Evolutionary conservation across 2,329 filamentous ascomycete genomes (phyloP).

Genomic region (Xylaria sp.): DNA sequence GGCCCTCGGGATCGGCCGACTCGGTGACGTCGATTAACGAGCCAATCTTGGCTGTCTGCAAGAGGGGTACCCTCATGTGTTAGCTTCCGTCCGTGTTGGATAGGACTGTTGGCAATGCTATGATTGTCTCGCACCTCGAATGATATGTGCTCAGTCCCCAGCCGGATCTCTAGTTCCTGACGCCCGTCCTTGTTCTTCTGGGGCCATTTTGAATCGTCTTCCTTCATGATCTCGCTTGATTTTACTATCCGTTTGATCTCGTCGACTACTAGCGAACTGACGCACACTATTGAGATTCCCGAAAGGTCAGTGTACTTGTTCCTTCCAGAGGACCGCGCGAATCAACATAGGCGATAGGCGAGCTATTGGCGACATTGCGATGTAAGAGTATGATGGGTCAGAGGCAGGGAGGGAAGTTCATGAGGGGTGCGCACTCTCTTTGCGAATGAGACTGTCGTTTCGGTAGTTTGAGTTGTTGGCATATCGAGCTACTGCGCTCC

Average conservation of each 20-base stretch:
- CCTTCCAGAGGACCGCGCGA: neutral
- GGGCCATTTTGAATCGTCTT: slow-evolving; percentile 98
- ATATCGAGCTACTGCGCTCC: slow-evolving; percentile 93
- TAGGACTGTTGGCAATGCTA: slow-evolving; percentile 1
- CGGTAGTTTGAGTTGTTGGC: slow-evolving; percentile 99
- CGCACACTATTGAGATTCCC: slow-evolving; percentile 76
- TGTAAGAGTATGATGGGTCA: neutral
- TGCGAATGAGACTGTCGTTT: slow-evolving; percentile 97
- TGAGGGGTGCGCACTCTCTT: slow-evolving; percentile 82
- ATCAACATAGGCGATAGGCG: neutral
- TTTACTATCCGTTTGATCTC: slow-evolving; percentile 99
- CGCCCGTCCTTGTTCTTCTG: slow-evolving; percentile 99
- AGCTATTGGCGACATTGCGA: neutral
- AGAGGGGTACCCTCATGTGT: slow-evolving; percentile 23
- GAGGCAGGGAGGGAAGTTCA: slow-evolving; percentile 2
- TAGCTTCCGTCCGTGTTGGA: slow-evolving; percentile 22
- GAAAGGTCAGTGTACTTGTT: slow-evolving; percentile 19
- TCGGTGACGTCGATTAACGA: slow-evolving; percentile 97
- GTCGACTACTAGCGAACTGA: slow-evolving; percentile 87
- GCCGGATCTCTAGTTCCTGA: slow-evolving; percentile 93
- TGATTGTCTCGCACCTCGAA: slow-evolving; percentile 77
- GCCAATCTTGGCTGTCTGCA: slow-evolving; percentile 95
- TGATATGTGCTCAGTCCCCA: slow-evolving; percentile 96
- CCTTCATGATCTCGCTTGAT: slow-evolving; percentile 96
- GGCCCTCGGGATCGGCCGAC: slow-evolving; percentile 92